Evolutionary conservation across 2,329 filamentous ascomycete species (phyloP).

Genomic region (Fusarium vanettenii): DNA sequence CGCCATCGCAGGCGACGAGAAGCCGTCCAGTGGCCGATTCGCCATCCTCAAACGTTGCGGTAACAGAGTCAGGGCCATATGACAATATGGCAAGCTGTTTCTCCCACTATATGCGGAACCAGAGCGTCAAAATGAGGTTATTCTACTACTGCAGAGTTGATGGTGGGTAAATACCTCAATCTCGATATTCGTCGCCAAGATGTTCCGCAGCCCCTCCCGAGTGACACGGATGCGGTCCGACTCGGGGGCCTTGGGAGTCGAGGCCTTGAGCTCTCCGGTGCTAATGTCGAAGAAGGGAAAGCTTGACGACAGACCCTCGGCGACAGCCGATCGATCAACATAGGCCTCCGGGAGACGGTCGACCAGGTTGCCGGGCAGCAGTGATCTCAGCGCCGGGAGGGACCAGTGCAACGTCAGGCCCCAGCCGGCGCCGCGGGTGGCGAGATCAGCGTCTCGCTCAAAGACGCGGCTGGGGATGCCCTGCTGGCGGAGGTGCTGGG

Average conservation of each 20-base stretch:
- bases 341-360: slow-evolving; percentile 61
- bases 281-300: slow-evolving; percentile 69
- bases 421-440: slow-evolving; percentile 66
- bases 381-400: slow-evolving; percentile 60
- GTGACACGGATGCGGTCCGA: slow-evolving; percentile 60
- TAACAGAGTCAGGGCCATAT: slow-evolving; percentile 48
- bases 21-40: slow-evolving; percentile 54
- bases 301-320: slow-evolving; percentile 57
- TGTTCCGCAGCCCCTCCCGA: slow-evolving; percentile 56
- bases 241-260: slow-evolving; percentile 58
- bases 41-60: slow-evolving; percentile 60
- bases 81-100: slow-evolving; percentile 51
- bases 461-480: slow-evolving; percentile 60
- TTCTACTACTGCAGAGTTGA: not conserved
- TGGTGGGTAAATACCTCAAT: slow-evolving; percentile 52
- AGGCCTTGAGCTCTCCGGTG: slow-evolving; percentile 55
- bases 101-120: slow-evolving; percentile 50
- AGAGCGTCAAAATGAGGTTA: not conserved
- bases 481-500: slow-evolving; percentile 48
- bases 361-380: slow-evolving; percentile 62
- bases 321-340: slow-evolving; percentile 64
- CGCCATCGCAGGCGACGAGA: slow-evolving; percentile 64
- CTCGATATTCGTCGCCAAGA: slow-evolving; percentile 59
- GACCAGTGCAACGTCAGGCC: slow-evolving; percentile 74
- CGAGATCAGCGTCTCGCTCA: slow-evolving; percentile 62